A percentile compares a stretch with the other conserved stretches of the same genome.
phyloP scores from a whole-genome alignment of 129 eudicot genomes.

The Chrysanthemum makinoi region DNA sequence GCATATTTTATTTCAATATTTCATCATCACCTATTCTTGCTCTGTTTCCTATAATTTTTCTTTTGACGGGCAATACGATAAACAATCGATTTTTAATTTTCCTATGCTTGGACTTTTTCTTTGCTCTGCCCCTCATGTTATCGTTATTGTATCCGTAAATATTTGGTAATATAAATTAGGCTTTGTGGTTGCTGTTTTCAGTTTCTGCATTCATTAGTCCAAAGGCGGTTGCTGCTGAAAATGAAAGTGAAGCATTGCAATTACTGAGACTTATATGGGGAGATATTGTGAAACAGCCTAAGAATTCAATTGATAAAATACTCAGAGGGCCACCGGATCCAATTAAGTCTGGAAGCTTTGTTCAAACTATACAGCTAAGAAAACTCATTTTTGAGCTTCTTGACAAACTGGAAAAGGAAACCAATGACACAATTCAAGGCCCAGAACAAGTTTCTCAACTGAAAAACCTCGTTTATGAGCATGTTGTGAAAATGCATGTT shows the following conservation, averaged over 20 bases:
- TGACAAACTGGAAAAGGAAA: constrained; percentile 10
- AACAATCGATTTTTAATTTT: no score
- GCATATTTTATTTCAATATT: background rate
- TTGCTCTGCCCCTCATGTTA: no score
- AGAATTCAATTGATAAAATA: background rate
- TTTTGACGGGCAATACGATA: no score
- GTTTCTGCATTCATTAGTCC: background rate
- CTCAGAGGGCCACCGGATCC: background rate
- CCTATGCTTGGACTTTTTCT: no score
- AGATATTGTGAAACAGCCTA: background rate
- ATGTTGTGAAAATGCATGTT: background rate
- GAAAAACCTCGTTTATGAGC: background rate
- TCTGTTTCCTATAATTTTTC: no score
- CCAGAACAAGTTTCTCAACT: background rate
- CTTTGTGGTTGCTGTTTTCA: background rate
- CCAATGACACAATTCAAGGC: background rate
- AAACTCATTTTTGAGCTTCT: constrained; percentile 17
- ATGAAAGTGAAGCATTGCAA: background rate
- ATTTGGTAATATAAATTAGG: background rate
- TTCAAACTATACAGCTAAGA: constrained; percentile 17
- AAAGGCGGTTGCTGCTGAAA: background rate
- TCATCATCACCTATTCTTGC: background rate
- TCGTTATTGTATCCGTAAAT: background rate
- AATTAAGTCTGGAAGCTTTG: background rate
- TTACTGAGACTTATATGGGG: background rate